A percentile compares a stretch with the other conserved stretches of the same genome.
Evolutionary conservation across 2,329 filamentous ascomycete species (phyloP).

Genomic region (Colletotrichum tamarilloi): DNA sequence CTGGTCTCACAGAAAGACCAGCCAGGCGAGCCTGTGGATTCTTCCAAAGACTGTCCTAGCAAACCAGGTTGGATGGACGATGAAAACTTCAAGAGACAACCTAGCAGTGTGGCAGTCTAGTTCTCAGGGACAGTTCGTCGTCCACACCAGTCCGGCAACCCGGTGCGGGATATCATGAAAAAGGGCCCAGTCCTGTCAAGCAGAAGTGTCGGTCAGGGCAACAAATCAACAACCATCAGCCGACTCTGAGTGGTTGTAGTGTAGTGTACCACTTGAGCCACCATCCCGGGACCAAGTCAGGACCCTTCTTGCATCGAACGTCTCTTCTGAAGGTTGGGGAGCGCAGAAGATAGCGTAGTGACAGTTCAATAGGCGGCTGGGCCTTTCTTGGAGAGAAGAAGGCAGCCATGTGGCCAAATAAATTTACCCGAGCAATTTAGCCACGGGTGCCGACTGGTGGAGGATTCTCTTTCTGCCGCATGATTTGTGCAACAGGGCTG

Average conservation of each 20-base stretch:
- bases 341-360: slow-evolving; percentile 2
- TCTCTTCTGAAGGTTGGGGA: background rate
- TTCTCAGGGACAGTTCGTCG: background rate
- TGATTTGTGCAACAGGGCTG: slow-evolving; percentile 31
- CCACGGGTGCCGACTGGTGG: slow-evolving; percentile 32
- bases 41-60: background rate
- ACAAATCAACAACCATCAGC: background rate
- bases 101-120: no score
- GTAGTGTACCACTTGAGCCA: background rate
- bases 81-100: background rate
- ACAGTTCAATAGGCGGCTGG: slow-evolving; percentile 1
- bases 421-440: slow-evolving; percentile 20
- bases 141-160: slow-evolving; percentile 2
- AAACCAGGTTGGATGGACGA: background rate
- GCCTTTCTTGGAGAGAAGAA: background rate
- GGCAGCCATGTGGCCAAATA: slow-evolving; percentile 14
- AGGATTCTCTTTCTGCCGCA: slow-evolving; percentile 23
- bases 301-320: slow-evolving; percentile 32
- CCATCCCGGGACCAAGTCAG: slow-evolving; percentile 14
- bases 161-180: background rate
- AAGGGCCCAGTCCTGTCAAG: background rate
- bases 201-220: background rate
- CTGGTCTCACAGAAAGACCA: slow-evolving; percentile 1
- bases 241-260: background rate
- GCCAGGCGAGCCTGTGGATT: background rate